phyloP scores from a whole-genome alignment of 2,329 filamentous ascomycete genomes.

The Penicillium sp. region DNA sequence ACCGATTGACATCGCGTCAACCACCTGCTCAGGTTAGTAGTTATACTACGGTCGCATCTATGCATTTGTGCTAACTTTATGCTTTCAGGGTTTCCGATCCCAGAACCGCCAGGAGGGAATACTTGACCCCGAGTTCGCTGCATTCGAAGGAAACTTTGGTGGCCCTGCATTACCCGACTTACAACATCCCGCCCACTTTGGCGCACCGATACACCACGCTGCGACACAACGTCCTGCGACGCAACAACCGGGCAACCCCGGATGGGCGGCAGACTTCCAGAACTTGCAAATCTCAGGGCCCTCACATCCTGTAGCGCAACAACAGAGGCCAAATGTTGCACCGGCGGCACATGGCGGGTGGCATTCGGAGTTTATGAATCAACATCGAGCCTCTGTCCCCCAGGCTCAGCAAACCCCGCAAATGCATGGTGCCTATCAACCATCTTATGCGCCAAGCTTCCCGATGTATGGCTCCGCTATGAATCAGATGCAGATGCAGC shows the following conservation, averaged over 20 bases:
- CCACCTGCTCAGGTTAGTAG: conserved; percentile 49
- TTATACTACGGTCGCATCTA: accelerated
- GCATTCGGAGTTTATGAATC: conserved; percentile 59
- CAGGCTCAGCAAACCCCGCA: conserved; percentile 16
- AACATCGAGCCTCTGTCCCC: conserved; percentile 29
- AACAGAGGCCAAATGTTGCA: conserved; percentile 44
- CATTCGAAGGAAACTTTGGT: conserved; percentile 54
- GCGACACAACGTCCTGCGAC: conserved; percentile 16
- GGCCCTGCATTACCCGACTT: conserved; percentile 36
- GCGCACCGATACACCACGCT: conserved; percentile 26
- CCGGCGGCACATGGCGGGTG: conserved; percentile 45
- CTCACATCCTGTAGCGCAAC: conserved; percentile 45
- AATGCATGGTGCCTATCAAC: conserved; percentile 27
- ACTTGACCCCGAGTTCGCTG: conserved; percentile 65
- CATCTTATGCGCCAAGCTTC: conserved; percentile 28
- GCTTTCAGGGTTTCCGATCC: conserved; percentile 59
- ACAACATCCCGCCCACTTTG: conserved; percentile 36
- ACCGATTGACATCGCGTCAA: conserved; percentile 57
- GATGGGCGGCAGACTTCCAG: conserved; percentile 49
- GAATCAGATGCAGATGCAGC: conserved; percentile 20
- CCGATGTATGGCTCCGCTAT: conserved; percentile 24
- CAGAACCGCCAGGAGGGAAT: conserved; percentile 52
- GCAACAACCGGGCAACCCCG: conserved; percentile 17
- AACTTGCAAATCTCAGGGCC: conserved; percentile 41
- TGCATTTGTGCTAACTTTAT: conserved; percentile 12